Evolutionary conservation across 768 basidiomycete species (phyloP), one percentile per base, ranked within the genome.

Genomic region (Roridomyces roridus): DNA sequence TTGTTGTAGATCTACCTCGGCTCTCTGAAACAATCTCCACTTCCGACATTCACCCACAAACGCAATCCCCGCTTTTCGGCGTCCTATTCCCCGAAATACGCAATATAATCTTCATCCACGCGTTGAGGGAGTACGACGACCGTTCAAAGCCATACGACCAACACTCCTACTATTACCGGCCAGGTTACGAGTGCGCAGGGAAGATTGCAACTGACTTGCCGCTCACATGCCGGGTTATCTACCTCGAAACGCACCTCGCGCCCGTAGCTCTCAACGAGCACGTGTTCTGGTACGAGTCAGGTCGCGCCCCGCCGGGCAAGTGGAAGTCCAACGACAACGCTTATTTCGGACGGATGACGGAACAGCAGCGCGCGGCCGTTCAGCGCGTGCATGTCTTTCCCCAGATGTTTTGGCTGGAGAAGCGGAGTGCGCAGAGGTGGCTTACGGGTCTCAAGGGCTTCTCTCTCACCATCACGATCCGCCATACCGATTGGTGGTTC

Each of bases 401-500:
- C 5, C 66, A 69, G 57, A 39, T 63, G 48, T 61, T 11, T 23
- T 67, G 65, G 61, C 53, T 69, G 17, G 65, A 66, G 29, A 7
- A 31, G 11, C 34, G 44, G 6, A 46, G 5, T 7, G 14, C 36
- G n/a, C 39, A 54, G 31, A 11, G 24, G 7, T 55, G 59, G 51
- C 23, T 47, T 4, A 2, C n/a, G 24, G 45, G 51, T 17, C 44
- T 49, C 8, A 35, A 48, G 25, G 46, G 55, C 17, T 57, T 48
- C 24, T 51, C 60, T 31, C 36, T 67, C 23, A 43, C 57, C 10
- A 56, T 67, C 24, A 64, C 63, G 1, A 50, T 65, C 15, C 55
- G 66, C 8, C 66, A 67, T 46, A 44, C 55, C 10, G 68, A 69
- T 48, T 69, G 68, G 68, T 66, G 68, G 63, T 48, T 18, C 10